Evolutionary conservation across 148 eudicot genomes (phyloP).

Genomic region (Tetragonia tetragonoides): DNA sequence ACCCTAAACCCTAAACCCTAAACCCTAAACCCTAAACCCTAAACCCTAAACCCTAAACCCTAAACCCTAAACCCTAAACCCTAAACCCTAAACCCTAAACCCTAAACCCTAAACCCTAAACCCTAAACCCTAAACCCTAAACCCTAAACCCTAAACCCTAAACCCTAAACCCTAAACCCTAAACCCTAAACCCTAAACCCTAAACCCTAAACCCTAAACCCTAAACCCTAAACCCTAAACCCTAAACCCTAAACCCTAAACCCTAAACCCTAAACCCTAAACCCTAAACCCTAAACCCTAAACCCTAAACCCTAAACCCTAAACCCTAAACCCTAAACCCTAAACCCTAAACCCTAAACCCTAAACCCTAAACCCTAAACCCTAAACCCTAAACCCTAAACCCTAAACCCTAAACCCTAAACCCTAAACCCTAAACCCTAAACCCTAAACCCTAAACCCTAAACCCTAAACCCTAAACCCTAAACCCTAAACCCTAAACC

Average conservation of each 20-base stretch:
- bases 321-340: conserved; percentile 25
- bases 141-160: conserved; percentile 28
- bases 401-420: conserved; percentile 28
- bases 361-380: conserved; percentile 26
- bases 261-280: conserved; percentile 28
- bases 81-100: conserved; percentile 28
- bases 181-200: conserved; percentile 31
- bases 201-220: conserved; percentile 32
- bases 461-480: conserved; percentile 28
- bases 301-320: conserved; percentile 26
- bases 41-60: conserved; percentile 20
- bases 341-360: conserved; percentile 25
- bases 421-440: conserved; percentile 31
- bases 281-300: conserved; percentile 26
- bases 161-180: conserved; percentile 32
- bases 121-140: conserved; percentile 28
- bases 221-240: conserved; percentile 32
- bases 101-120: conserved; percentile 30
- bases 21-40: conserved; percentile 18
- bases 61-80: conserved; percentile 18
- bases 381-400: conserved; percentile 24
- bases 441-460: conserved; percentile 29
- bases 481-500: conserved; percentile 29
- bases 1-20: conserved; percentile 12
- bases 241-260: conserved; percentile 27